A percentile compares a stretch with the other conserved stretches of the same genome.
Evolutionary conservation across 805 yeast genomes (phyloP).

Genomic region (Saccharomycopsis sp.): DNA sequence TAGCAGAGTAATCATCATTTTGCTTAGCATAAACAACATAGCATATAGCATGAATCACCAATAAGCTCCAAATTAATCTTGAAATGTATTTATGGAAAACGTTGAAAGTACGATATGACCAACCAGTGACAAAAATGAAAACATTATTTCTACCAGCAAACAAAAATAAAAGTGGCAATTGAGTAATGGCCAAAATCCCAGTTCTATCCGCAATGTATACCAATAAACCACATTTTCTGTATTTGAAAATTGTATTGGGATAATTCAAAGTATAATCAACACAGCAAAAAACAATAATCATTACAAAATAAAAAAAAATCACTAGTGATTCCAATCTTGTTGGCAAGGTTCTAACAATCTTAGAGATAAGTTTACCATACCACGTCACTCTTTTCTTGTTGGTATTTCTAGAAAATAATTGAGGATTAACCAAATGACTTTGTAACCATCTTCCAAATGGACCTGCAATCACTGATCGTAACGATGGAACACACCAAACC

Average conservation of each 20-base stretch:
- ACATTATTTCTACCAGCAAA: slow-evolving; percentile 30
- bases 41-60: slow-evolving; percentile 29
- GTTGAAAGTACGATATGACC: slow-evolving; percentile 28
- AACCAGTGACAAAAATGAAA: slow-evolving; percentile 24
- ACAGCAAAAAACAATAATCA: slow-evolving; percentile 23
- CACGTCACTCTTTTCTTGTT: slow-evolving; percentile 1
- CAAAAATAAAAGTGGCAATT: slow-evolving; percentile 27
- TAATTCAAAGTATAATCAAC: slow-evolving; percentile 22
- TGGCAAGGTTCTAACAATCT: slow-evolving; percentile 23
- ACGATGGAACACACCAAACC: slow-evolving; percentile 28
- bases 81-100: slow-evolving; percentile 32
- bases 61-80: slow-evolving; percentile 29
- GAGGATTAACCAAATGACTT: slow-evolving; percentile 26
- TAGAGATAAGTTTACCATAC: slow-evolving; percentile 6
- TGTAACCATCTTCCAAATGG: slow-evolving; percentile 23
- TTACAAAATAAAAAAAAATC: slow-evolving; percentile 22
- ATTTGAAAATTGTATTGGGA: slow-evolving; percentile 26
- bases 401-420: slow-evolving; percentile 20
- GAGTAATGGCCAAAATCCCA: slow-evolving; percentile 34
- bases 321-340: slow-evolving; percentile 26
- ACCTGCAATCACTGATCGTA: slow-evolving; percentile 20
- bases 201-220: slow-evolving; percentile 35
- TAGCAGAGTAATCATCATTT: slow-evolving; percentile 26
- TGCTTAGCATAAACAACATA: slow-evolving; percentile 29
- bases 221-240: slow-evolving; percentile 22